Evolutionary conservation across 2,329 filamentous ascomycete genomes (phyloP), one percentile per base, ranked within the genome.

Genomic region (Plectosphaerella plurivora): DNA sequence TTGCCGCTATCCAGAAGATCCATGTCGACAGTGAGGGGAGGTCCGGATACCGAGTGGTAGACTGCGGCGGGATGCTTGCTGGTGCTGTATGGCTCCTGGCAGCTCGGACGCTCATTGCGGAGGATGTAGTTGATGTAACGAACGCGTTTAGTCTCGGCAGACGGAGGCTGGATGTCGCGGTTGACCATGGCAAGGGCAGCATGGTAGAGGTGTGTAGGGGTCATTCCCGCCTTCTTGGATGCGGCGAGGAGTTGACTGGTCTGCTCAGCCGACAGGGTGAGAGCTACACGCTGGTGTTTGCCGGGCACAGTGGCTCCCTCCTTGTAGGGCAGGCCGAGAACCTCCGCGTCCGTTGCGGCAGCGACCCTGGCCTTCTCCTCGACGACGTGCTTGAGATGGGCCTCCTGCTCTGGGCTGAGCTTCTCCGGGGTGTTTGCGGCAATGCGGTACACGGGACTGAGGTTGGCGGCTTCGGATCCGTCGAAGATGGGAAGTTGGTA

Each of bases 191-290:
- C 61, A 3, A 64, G 61, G 4, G 66, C 64, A 3, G 68, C 62
- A 28, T 71, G 68, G 50, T 67, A 71, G 2, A 53, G 59, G 11
- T 70, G 65, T 0, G 66, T 69, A 1, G 61, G 59, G 0, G 65
- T 69, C 0, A 60, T 61, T 2, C 52, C 52, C 2, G 47, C 33
- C 0, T 35, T 8, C 16, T 62, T 64, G 15, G 57, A 61, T 0
- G 61, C 57, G 1, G 18, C 3, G 0, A 62, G 5, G 1, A 69
- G 51, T 5, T 49, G 37, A 1, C 47, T 18, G 0, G 65, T 66
- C 8, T 63, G 42, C 0, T 56, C 45, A 1, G 25, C 14, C 1
- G 55, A 51, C 1, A 69, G 44, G 1, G 45, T 58, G 2, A 63
- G 50, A 2, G 60, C 56, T 12, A 60, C 39, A 1, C 67, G 60